A percentile compares a stretch with the other conserved stretches of the same genome.
Evolutionary conservation across 2,329 filamentous ascomycete genomes (phyloP).

Genomic region (Hypomyces perniciosus): DNA sequence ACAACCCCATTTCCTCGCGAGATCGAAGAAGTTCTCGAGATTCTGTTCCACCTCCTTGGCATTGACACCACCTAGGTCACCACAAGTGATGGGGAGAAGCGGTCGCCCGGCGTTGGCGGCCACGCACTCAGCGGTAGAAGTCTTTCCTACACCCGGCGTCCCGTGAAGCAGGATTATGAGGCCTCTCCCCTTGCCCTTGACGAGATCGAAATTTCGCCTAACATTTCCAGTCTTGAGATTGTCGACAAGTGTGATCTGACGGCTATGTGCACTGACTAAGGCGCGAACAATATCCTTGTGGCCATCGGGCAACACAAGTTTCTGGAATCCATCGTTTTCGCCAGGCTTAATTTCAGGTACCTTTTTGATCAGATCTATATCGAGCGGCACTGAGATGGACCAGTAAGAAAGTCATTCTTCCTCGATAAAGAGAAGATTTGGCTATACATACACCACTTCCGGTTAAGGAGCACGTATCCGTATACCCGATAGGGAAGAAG

Average conservation of each 20-base stretch:
- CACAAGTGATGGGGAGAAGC: background rate
- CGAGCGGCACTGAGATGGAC: background rate
- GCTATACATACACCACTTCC: background rate
- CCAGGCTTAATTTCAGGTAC: background rate
- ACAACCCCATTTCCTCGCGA: background rate
- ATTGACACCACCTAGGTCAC: background rate
- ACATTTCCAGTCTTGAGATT: too few relatives aligned
- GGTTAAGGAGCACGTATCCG: background rate
- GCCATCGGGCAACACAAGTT: background rate
- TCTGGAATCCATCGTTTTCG: background rate
- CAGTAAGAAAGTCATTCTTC: too few relatives aligned
- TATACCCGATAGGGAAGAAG: background rate
- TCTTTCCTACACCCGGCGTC: background rate
- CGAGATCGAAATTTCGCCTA: background rate
- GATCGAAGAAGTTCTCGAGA: background rate
- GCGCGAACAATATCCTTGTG: background rate
- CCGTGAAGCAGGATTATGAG: conserved; percentile 1
- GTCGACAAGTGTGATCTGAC: background rate
- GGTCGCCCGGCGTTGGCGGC: background rate
- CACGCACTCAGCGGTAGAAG: background rate
- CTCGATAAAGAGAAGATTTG: too few relatives aligned
- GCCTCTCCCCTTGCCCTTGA: conserved; percentile 3
- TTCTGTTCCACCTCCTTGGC: background rate
- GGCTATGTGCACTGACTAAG: background rate
- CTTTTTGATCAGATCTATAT: background rate